phyloP scores from a whole-genome alignment of 2,329 filamentous ascomycete species.

The Fusarium ambrosium region DNA sequence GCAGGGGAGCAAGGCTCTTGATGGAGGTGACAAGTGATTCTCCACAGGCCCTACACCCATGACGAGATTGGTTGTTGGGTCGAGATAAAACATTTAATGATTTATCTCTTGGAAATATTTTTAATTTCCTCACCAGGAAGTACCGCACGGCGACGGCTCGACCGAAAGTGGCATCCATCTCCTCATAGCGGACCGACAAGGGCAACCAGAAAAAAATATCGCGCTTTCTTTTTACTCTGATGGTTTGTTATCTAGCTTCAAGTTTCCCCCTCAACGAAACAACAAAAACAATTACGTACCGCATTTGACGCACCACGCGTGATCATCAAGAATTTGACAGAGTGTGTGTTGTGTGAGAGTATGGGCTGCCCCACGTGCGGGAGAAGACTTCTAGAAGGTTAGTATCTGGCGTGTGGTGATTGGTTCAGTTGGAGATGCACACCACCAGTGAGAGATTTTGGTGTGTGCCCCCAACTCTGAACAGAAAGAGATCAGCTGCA shows the following conservation, averaged over 20 bases:
- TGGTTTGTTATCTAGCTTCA: background rate
- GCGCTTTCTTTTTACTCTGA: background rate
- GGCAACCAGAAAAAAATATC: constrained; percentile 7
- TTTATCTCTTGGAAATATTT: background rate
- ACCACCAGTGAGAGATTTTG: constrained; percentile 18
- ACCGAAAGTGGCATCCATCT: constrained; percentile 1
- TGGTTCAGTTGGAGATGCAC: constrained; percentile 19
- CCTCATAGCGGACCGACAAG: background rate
- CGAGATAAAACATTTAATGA: constrained; percentile 29
- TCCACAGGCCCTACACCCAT: background rate
- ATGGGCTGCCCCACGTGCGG: constrained; percentile 32
- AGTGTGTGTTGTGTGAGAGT: constrained; percentile 7
- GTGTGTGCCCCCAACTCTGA: background rate
- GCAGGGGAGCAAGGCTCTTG: background rate
- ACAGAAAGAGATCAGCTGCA: constrained; percentile 8
- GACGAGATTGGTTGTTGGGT: constrained; percentile 13
- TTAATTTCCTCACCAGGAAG: constrained; percentile 6
- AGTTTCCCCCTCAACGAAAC: background rate
- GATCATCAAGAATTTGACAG: constrained; percentile 30
- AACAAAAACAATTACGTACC: constrained; percentile 15
- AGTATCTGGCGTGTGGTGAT: constrained; percentile 9
- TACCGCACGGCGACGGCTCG: background rate
- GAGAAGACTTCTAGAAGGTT: constrained; percentile 47
- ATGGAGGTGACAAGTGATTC: background rate
- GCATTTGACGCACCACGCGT: constrained; percentile 29